Conservation (phyloP, 23 red algal species). For the Agarophyton chilense region DNA sequence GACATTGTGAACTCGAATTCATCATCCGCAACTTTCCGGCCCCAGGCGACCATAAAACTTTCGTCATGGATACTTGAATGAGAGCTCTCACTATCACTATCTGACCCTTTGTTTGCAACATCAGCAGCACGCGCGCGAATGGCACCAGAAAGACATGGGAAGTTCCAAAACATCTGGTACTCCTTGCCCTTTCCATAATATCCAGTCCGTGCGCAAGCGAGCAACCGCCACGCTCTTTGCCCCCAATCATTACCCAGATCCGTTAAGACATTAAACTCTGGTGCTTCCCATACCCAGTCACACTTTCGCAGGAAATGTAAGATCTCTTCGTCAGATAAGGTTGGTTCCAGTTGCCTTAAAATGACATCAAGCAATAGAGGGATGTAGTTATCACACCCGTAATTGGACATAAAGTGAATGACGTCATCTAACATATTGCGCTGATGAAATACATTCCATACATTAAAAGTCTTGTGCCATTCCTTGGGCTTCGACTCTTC, state of each 20-base stretch:
- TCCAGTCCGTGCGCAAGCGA: slow-evolving; percentile 14
- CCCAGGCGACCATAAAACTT: neutral
- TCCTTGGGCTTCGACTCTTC: slow-evolving; percentile 7
- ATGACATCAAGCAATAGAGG: slow-evolving; percentile 27
- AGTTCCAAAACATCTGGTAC: slow-evolving; percentile 42
- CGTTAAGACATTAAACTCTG: neutral
- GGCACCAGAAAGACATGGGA: neutral
- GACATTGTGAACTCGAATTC: slow-evolving; percentile 51
- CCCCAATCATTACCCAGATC: slow-evolving; percentile 31
- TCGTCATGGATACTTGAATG: slow-evolving; percentile 17
- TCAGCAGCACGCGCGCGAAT: slow-evolving; percentile 4
- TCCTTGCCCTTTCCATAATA: slow-evolving; percentile 33
- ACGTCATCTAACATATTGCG: slow-evolving; percentile 35
- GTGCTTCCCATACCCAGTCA: slow-evolving; percentile 39
- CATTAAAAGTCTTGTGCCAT: slow-evolving; percentile 51
- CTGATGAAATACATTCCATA: slow-evolving; percentile 47
- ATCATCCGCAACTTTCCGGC: slow-evolving; percentile 12
- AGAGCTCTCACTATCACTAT: slow-evolving; percentile 33
- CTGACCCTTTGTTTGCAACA: slow-evolving; percentile 15
- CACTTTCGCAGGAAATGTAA: slow-evolving; percentile 31
- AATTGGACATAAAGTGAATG: slow-evolving; percentile 48
- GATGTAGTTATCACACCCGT: slow-evolving; percentile 17
- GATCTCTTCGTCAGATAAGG: slow-evolving; percentile 19
- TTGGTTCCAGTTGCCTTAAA: slow-evolving; percentile 33
- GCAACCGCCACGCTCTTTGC: slow-evolving; percentile 31